A percentile compares a stretch with the other conserved stretches of the same genome.
Conservation (phyloP, 139 green algal genomes). For the Mychonastes homosphaera region DNA sequence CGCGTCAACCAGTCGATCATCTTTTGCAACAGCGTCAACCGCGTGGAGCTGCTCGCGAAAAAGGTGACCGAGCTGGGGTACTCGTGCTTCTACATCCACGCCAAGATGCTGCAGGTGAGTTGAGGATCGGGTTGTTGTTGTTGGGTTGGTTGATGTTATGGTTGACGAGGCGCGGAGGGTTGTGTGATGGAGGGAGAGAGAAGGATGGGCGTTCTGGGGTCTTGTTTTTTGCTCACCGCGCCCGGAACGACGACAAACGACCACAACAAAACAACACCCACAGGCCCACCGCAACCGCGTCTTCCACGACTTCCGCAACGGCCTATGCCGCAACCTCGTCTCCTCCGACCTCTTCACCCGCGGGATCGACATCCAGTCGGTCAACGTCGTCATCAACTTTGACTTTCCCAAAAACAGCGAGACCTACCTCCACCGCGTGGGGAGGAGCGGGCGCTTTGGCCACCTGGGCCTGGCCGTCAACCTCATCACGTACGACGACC, state of each 20-base stretch:
- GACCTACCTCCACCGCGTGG: constrained; percentile 97
- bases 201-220: too few relatives aligned
- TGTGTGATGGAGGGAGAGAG: too few relatives aligned
- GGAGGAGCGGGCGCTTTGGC: constrained; percentile 93
- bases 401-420: constrained; percentile 99
- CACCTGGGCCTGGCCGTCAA: constrained; percentile 97
- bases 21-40: constrained; percentile 99
- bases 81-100: constrained; percentile 99
- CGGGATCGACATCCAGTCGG: constrained; percentile 96
- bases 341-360: constrained; percentile 92
- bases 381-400: constrained; percentile 99
- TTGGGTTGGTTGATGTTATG: too few relatives aligned
- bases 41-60: constrained; percentile 97
- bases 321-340: constrained; percentile 96
- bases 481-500: constrained; percentile 84
- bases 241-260: too few relatives aligned
- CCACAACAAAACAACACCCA: too few relatives aligned
- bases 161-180: too few relatives aligned
- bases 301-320: constrained; percentile 99
- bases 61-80: constrained; percentile 99
- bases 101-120: constrained; percentile 99
- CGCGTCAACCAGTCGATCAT: constrained; percentile 99
- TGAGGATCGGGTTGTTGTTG: too few relatives aligned
- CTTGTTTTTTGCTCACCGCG: too few relatives aligned
- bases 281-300: constrained; percentile 96